Conservation (phyloP, 352 stramenopile genomes). For the Peronospora destructor region DNA sequence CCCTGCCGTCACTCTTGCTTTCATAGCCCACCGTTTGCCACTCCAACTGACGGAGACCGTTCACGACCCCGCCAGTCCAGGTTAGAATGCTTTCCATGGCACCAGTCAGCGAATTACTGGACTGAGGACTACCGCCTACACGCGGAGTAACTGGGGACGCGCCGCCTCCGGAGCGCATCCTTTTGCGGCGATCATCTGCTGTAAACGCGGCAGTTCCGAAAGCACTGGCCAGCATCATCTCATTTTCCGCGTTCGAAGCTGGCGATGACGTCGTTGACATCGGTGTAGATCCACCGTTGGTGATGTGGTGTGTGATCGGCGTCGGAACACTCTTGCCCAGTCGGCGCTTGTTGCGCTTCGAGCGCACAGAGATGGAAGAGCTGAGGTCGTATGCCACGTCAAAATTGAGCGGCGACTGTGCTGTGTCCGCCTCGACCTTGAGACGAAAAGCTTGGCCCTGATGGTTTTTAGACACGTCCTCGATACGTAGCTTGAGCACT, state of each 20-base stretch:
- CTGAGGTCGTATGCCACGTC: slow-evolving; percentile 88
- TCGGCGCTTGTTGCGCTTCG: slow-evolving; percentile 91
- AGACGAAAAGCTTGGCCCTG: slow-evolving; percentile 91
- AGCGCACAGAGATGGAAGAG: slow-evolving; percentile 89
- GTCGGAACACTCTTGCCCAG: slow-evolving; percentile 40
- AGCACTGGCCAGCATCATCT: slow-evolving; percentile 38
- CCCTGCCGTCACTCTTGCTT: slow-evolving; percentile 58
- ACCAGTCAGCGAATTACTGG: slow-evolving; percentile 40
- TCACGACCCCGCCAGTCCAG: slow-evolving; percentile 67
- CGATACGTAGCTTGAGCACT: slow-evolving; percentile 87
- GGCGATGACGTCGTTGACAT: slow-evolving; percentile 62
- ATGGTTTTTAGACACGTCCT: slow-evolving; percentile 96
- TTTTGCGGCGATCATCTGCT: slow-evolving; percentile 60
- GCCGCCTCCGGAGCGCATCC: slow-evolving; percentile 40
- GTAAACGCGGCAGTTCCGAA: slow-evolving; percentile 46
- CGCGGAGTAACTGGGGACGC: slow-evolving; percentile 26
- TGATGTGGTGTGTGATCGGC: slow-evolving; percentile 70
- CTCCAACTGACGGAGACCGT: slow-evolving; percentile 71
- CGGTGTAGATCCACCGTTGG: slow-evolving; percentile 55
- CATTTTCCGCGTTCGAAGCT: slow-evolving; percentile 60
- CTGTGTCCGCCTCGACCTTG: slow-evolving; percentile 87
- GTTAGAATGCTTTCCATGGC: slow-evolving; percentile 70
- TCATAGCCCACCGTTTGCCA: slow-evolving; percentile 80
- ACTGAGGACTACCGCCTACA: slow-evolving; percentile 23
- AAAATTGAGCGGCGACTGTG: slow-evolving; percentile 81